Evolutionary conservation across 768 basidiomycete genomes (phyloP).

Genomic region (Tylopilus balloui): DNA sequence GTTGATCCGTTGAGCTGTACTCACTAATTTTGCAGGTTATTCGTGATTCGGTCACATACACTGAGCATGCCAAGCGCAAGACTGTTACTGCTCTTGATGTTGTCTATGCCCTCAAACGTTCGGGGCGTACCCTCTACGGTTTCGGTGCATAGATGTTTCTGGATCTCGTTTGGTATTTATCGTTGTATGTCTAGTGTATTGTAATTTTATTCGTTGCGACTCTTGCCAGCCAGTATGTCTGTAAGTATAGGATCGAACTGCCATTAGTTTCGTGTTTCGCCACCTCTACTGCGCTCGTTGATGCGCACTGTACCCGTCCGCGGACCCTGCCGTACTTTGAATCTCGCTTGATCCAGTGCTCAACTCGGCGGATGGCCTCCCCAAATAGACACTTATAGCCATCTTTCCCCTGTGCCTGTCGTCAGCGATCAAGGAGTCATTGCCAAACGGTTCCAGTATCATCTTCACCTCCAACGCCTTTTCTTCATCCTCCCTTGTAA

Average conservation of each 20-base stretch:
- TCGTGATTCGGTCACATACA: constrained; percentile 97
- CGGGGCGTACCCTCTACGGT: constrained; percentile 87
- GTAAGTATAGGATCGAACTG: not conserved
- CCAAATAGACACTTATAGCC: not conserved
- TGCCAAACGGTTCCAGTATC: not conserved
- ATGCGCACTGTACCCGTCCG: no score
- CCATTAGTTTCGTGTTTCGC: not conserved
- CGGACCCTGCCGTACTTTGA: no score
- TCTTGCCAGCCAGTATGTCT: no score
- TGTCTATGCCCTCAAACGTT: constrained; percentile 81
- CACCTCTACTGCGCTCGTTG: no score
- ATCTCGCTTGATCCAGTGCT: no score
- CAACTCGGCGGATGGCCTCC: not conserved
- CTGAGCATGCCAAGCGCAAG: constrained; percentile 95
- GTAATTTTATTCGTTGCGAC: constrained; percentile 16
- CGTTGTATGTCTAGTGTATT: constrained; percentile 32
- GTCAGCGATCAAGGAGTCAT: not conserved
- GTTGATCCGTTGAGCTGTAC: constrained; percentile 30
- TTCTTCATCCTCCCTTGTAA: constrained; percentile 12
- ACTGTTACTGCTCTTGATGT: constrained; percentile 95
- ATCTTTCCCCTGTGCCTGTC: not conserved
- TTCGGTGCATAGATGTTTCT: constrained; percentile 51
- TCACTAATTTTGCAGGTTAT: constrained; percentile 55
- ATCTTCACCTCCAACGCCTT: not conserved
- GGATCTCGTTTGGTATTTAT: constrained; percentile 9